Percentiles rank a stretch among this genome's conserved stretches.
Conservation (phyloP, 1,139 yeast genomes). For the Lodderomyces jiufengensis region DNA sequence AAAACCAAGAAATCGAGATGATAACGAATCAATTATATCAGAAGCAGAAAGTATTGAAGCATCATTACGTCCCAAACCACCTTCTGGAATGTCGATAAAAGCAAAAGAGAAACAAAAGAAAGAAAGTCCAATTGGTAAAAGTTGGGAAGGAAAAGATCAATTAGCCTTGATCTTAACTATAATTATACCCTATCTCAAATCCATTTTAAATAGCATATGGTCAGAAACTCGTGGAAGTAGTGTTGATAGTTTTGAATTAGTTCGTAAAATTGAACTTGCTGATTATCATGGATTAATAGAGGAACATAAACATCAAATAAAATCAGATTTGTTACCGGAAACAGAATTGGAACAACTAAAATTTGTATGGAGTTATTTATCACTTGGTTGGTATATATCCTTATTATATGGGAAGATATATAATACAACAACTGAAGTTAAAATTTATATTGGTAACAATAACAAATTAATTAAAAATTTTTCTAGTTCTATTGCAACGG, state of each 20-base stretch:
- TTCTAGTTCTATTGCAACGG: conserved; percentile 40
- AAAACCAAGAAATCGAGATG: conserved; percentile 10
- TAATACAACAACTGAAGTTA: conserved; percentile 34
- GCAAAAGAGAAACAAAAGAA: conserved; percentile 58
- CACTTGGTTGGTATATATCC: conserved; percentile 77
- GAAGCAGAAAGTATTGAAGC: conserved; percentile 21
- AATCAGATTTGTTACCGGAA: conserved; percentile 32
- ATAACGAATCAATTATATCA: conserved; percentile 5
- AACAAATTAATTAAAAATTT: conserved; percentile 28
- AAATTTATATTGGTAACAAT: conserved; percentile 5
- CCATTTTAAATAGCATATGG: conserved; percentile 36
- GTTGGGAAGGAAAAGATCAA: conserved; percentile 63
- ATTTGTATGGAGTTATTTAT: conserved; percentile 58
- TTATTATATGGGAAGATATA: conserved; percentile 66
- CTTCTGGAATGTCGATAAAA: conserved; percentile 60
- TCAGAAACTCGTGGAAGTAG: conserved; percentile 20
- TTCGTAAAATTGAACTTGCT: conserved; percentile 35
- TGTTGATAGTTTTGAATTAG: conserved; percentile 32
- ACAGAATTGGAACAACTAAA: conserved; percentile 46
- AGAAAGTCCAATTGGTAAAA: conserved; percentile 44
- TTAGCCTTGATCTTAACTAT: conserved; percentile 43
- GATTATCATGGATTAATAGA: conserved; percentile 23
- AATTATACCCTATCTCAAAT: conserved; percentile 37
- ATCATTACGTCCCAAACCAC: conserved; percentile 42
- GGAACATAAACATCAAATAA: conserved; percentile 22